A percentile compares a stretch with the other conserved stretches of the same genome.
These are phyloP conservation scores for Paxillus ammoniavirescens DNA, from an alignment of 768 basidiomycete genomes.

Conservation along the genomic window DNA sequence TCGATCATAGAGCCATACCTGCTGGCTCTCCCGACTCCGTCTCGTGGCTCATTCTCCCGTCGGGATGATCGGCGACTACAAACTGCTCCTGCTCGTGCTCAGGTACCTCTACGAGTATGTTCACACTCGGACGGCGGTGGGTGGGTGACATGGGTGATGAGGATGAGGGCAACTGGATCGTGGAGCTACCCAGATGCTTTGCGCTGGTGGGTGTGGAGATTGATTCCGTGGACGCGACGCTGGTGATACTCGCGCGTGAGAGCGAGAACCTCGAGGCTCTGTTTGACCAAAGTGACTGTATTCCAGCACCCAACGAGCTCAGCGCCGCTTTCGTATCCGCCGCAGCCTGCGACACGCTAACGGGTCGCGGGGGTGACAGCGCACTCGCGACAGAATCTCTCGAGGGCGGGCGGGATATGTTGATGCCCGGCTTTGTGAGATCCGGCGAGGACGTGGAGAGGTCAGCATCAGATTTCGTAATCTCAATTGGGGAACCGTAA, in stretches of 20 bases:
- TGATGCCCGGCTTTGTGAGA: constrained; percentile 10
- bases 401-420: constrained; percentile 21
- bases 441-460: constrained; percentile 11
- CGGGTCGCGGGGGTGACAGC: constrained; percentile 19
- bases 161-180: neutral
- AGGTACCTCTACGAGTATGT: constrained; percentile 25
- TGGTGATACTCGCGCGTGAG: constrained; percentile 28
- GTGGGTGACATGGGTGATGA: constrained; percentile 11
- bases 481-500: constrained; percentile 24
- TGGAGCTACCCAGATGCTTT: neutral
- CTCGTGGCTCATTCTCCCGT: constrained; percentile 13
- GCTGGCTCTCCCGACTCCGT: constrained; percentile 15
- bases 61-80: constrained; percentile 1
- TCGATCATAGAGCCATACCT: constrained; percentile 31
- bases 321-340: constrained; percentile 34
- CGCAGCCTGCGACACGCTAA: constrained; percentile 31
- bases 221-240: constrained; percentile 25
- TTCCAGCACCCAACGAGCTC: constrained; percentile 41
- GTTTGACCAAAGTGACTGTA: constrained; percentile 48
- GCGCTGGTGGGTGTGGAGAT: constrained; percentile 8
- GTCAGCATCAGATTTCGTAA: constrained; percentile 29
- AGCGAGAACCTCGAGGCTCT: constrained; percentile 40
- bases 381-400: constrained; percentile 22
- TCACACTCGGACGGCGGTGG: constrained; percentile 16
- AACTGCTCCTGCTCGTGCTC: constrained; percentile 20